Evolutionary conservation across 2,329 filamentous ascomycete species (phyloP).

Genomic region (Botrytis squamosa): DNA sequence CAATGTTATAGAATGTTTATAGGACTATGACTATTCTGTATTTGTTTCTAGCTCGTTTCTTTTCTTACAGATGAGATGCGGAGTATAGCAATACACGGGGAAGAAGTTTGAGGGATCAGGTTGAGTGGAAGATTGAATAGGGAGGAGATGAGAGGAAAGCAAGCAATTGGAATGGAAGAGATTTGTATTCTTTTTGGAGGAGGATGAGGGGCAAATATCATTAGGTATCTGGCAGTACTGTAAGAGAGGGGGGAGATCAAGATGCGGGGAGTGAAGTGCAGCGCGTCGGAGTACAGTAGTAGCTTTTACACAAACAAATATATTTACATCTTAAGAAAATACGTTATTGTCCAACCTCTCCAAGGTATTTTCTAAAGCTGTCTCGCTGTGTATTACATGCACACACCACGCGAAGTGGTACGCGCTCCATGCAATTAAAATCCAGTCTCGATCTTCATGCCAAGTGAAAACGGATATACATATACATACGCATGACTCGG

Average conservation of each 20-base stretch:
- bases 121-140: background rate
- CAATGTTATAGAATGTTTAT: conserved; percentile 14
- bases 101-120: background rate
- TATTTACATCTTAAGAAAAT: background rate
- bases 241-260: too few relatives aligned
- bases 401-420: background rate
- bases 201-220: background rate
- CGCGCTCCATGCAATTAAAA: background rate
- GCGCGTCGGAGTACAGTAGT: background rate
- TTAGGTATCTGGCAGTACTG: background rate
- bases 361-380: background rate
- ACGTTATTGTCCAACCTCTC: background rate
- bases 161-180: background rate
- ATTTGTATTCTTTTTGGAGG: background rate
- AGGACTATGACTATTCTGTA: background rate
- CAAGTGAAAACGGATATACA: conserved; percentile 2
- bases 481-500: background rate
- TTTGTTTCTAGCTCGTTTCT: conserved; percentile 5
- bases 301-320: background rate
- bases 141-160: background rate
- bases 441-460: background rate
- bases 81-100: background rate
- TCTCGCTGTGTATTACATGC: background rate
- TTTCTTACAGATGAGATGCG: background rate
- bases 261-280: background rate